Conservation (phyloP, 345 rosid species). For the Eucalyptus marginata region DNA sequence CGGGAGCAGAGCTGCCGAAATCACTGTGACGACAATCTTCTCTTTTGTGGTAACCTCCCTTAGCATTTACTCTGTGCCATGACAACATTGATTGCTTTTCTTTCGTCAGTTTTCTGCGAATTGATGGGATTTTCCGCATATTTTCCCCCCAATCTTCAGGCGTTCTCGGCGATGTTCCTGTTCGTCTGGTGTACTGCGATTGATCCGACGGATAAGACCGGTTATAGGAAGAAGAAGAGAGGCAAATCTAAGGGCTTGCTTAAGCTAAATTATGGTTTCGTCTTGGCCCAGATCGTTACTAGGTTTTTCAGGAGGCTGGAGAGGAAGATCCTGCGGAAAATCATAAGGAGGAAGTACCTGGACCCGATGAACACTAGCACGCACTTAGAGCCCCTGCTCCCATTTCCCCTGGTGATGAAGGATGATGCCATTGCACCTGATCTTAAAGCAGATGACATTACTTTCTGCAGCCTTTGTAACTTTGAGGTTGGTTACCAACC, state of each 20-base stretch:
- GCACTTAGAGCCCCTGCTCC: slow-evolving; percentile 75
- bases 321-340: slow-evolving; percentile 68
- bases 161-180: slow-evolving; percentile 53
- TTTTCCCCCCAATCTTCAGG: slow-evolving; percentile 32
- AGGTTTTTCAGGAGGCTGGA: slow-evolving; percentile 80
- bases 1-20: slow-evolving; percentile 69
- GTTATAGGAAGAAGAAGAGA: slow-evolving; percentile 53
- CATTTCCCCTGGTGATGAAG: slow-evolving; percentile 72
- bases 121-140: not conserved
- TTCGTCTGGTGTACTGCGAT: slow-evolving; percentile 79
- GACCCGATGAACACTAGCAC: slow-evolving; percentile 58
- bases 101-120: not conserved
- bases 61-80: not conserved
- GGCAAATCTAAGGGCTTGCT: slow-evolving; percentile 34
- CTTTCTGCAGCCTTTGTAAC: slow-evolving; percentile 79
- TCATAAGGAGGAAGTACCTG: slow-evolving; percentile 68
- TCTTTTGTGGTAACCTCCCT: slow-evolving; percentile 46
- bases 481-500: slow-evolving; percentile 39
- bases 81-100: not conserved
- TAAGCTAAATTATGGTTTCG: slow-evolving; percentile 61
- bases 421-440: slow-evolving; percentile 76
- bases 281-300: slow-evolving; percentile 59
- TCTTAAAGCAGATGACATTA: slow-evolving; percentile 61
- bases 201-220: slow-evolving; percentile 86
- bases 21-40: slow-evolving; percentile 44